Percentiles rank a stretch among this genome's conserved stretches.
Evolutionary conservation across 768 basidiomycete genomes (phyloP).

Genomic region (Leucocoprinus sp.): DNA sequence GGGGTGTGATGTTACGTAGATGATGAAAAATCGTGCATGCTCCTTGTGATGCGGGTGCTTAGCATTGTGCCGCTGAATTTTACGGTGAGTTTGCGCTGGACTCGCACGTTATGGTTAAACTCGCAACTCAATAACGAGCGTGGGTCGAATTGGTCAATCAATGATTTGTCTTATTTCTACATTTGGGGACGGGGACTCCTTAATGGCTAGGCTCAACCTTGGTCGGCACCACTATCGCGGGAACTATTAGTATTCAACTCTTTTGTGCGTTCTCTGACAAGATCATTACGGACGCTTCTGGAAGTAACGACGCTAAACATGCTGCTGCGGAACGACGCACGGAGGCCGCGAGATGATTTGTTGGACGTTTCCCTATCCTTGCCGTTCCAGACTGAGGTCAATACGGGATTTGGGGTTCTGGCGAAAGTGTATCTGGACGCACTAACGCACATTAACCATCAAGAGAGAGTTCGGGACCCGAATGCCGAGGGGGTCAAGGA

Average conservation of each 20-base stretch:
- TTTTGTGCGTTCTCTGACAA: constrained; percentile 86
- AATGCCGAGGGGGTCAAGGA: constrained; percentile 73
- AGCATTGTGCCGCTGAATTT: constrained; percentile 94
- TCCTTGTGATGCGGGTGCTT: constrained; percentile 93
- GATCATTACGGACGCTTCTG: constrained; percentile 81
- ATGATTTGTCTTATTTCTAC: constrained; percentile 12
- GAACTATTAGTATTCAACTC: constrained; percentile 98
- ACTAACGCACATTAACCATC: constrained; percentile 79
- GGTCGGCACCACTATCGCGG: constrained; percentile 94
- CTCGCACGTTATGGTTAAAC: constrained; percentile 5
- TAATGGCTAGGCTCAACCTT: constrained; percentile 62
- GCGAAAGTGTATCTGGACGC: constrained; percentile 96
- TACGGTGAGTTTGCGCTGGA: constrained; percentile 48
- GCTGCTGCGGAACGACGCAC: constrained; percentile 84
- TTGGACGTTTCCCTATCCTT: constrained; percentile 88
- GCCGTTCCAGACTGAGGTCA: constrained; percentile 93
- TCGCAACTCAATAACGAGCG: constrained; percentile 1
- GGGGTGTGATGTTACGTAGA: too few species aligned
- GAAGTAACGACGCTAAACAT: constrained; percentile 92
- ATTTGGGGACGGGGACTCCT: constrained; percentile 8
- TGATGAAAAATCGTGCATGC: constrained; percentile 89
- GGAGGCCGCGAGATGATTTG: constrained; percentile 80
- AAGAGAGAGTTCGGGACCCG: constrained; percentile 67
- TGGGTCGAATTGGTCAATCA: background rate
- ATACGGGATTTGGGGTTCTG: constrained; percentile 96